phyloP scores from a whole-genome alignment of 2,329 filamentous ascomycete genomes.

The Eutypa lata region DNA sequence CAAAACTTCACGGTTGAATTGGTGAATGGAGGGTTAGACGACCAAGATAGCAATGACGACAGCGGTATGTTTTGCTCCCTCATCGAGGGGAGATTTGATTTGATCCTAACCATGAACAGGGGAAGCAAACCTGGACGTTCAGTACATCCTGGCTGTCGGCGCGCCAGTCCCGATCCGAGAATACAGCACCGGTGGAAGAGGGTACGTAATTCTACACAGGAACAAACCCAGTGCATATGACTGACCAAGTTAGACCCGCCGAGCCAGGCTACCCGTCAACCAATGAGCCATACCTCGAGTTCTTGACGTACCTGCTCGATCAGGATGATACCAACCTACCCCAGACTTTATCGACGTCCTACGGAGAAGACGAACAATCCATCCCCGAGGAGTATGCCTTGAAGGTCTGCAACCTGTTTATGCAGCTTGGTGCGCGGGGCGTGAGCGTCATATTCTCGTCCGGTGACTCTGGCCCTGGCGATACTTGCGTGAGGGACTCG shows the following conservation, averaged over 20 bases:
- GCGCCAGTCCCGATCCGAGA: constrained; percentile 53
- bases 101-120: constrained; percentile 17
- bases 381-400: constrained; percentile 57
- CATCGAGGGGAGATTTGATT: background rate
- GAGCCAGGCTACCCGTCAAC: constrained; percentile 48
- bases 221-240: constrained; percentile 34
- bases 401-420: constrained; percentile 60
- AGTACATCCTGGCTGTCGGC: constrained; percentile 56
- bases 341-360: constrained; percentile 60
- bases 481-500: constrained; percentile 56
- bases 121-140: constrained; percentile 64
- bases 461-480: constrained; percentile 59
- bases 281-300: constrained; percentile 68
- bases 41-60: constrained; percentile 38
- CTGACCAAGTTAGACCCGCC: constrained; percentile 34
- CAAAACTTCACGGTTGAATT: constrained; percentile 54
- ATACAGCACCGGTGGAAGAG: constrained; percentile 58
- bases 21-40: constrained; percentile 55
- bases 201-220: constrained; percentile 18
- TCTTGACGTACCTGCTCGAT: constrained; percentile 56
- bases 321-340: constrained; percentile 50
- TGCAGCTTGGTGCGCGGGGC: constrained; percentile 61
- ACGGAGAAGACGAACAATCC: constrained; percentile 64
- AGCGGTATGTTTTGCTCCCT: constrained; percentile 23
- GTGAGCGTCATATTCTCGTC: constrained; percentile 59